Conservation (phyloP, 78 protist species). For the Dictyostelium discoideum region dicty_2.7 NC_007090.3:4376501-4377000, state of each 20-base stretch:
- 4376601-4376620: slow-evolving; percentile 24
- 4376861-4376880: not conserved
- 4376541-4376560: slow-evolving; percentile 59
- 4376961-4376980: not conserved
- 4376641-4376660: slow-evolving; percentile 25
- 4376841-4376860: not conserved
- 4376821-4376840: not conserved
- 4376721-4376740: slow-evolving; percentile 34
- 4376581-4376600: slow-evolving; percentile 66
- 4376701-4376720: slow-evolving; percentile 23
- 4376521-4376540: slow-evolving; percentile 52
- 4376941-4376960: not conserved
- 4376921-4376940: not conserved
- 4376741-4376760: not conserved
- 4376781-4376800: slow-evolving; percentile 4
- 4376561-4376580: slow-evolving; percentile 55
- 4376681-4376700: slow-evolving; percentile 21
- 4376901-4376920: not conserved
- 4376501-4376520: not conserved
- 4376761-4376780: slow-evolving; percentile 46
- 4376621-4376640: slow-evolving; percentile 43
- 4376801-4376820: not conserved
- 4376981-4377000: slow-evolving; percentile 30
- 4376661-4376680: slow-evolving; percentile 36
- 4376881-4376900: not conserved